Percentiles rank a stretch among this genome's conserved stretches.
phyloP scores from a whole-genome alignment of 768 basidiomycete species.

The Antrodiella citrinella region DNA sequence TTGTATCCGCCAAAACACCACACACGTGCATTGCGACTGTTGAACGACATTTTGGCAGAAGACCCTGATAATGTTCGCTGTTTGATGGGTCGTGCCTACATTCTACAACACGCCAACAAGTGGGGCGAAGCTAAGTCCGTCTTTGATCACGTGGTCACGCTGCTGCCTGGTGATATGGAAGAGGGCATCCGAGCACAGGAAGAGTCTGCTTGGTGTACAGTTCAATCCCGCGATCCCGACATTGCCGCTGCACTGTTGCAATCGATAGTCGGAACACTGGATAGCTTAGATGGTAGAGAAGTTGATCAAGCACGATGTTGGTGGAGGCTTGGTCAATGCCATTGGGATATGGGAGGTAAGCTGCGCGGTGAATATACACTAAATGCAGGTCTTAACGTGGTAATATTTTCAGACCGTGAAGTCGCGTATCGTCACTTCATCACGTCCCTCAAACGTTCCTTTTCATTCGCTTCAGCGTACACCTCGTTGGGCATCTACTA shows the following conservation, averaged over 20 bases:
- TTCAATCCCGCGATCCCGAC: slow-evolving; percentile 41
- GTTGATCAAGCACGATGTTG: slow-evolving; percentile 69
- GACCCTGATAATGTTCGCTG: slow-evolving; percentile 57
- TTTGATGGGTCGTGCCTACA: slow-evolving; percentile 68
- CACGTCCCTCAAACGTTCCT: slow-evolving; percentile 61
- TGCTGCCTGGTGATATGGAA: slow-evolving; percentile 37
- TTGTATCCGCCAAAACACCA: slow-evolving; percentile 90
- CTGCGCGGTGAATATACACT: slow-evolving; percentile 1
- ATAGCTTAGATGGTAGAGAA: slow-evolving; percentile 37
- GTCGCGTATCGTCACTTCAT: slow-evolving; percentile 78
- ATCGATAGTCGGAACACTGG: slow-evolving; percentile 36
- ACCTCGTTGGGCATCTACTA: slow-evolving; percentile 93
- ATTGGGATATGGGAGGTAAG: slow-evolving; percentile 68
- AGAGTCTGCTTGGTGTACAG: slow-evolving; percentile 80
- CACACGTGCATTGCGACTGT: slow-evolving; percentile 59
- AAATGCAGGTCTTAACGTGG: background rate
- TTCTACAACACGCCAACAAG: slow-evolving; percentile 51
- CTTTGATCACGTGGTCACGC: slow-evolving; percentile 51
- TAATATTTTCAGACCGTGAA: slow-evolving; percentile 36
- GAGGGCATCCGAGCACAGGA: slow-evolving; percentile 61
- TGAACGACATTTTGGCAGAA: slow-evolving; percentile 60
- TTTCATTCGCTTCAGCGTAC: slow-evolving; percentile 83
- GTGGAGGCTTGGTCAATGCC: slow-evolving; percentile 77
- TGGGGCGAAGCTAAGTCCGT: slow-evolving; percentile 61
- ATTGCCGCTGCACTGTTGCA: slow-evolving; percentile 41